Percentiles rank a stretch among this genome's conserved stretches.
These are phyloP conservation scores for Dysphania ambrosioides DNA, from an alignment of 148 eudicot genomes.

Conservation along the genomic window DNA sequence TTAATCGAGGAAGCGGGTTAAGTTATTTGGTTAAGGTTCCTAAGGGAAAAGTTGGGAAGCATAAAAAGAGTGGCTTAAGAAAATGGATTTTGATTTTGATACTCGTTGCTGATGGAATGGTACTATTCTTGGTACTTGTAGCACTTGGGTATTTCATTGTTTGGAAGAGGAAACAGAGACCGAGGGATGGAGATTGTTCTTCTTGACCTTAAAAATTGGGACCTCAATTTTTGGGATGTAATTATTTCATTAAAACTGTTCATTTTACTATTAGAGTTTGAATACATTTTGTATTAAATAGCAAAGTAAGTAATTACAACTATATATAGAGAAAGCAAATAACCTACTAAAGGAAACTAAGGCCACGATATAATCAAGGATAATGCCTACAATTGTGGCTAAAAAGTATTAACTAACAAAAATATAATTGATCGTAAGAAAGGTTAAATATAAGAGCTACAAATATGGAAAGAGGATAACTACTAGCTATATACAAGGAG, in stretches of 20 bases:
- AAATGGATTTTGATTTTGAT: conserved; percentile 72
- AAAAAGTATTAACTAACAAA: no score
- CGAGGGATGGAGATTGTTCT: conserved; percentile 21
- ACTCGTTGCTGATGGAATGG: conserved; percentile 62
- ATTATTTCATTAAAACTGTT: background rate
- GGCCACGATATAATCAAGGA: no score
- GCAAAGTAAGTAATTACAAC: no score
- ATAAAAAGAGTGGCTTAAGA: conserved; percentile 41
- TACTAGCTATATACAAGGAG: no score
- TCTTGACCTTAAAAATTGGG: background rate
- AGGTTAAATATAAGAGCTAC: no score
- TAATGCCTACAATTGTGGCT: no score
- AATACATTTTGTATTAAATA: no score
- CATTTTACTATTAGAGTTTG: no score
- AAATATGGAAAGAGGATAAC: no score
- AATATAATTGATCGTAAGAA: no score
- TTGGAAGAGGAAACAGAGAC: conserved; percentile 53
- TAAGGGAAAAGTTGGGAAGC: conserved; percentile 33
- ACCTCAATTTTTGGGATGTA: background rate
- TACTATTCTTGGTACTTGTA: conserved; percentile 50
- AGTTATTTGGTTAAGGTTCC: conserved; percentile 70
- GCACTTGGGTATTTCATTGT: conserved; percentile 59
- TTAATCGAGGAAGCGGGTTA: conserved; percentile 28
- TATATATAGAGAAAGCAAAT: no score
- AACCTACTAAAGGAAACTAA: no score